Percentiles rank a stretch among this genome's conserved stretches.
Conservation (phyloP, 331 rosid species). For the Spiraea crenata region DNA sequence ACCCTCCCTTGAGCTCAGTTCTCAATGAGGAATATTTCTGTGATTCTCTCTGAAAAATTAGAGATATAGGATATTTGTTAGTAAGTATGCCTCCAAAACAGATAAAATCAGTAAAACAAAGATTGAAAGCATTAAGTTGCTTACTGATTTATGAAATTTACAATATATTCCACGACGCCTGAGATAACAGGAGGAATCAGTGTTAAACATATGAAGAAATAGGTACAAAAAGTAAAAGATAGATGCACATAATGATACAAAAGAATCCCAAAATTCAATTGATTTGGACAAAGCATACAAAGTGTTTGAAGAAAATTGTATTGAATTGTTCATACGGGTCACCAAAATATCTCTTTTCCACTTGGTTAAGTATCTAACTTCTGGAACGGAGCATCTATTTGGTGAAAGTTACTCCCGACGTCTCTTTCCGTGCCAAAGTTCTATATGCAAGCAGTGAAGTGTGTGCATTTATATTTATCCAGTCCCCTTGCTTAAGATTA, state of each 20-base stretch:
- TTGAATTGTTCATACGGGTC: not conserved
- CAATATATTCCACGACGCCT: constrained; percentile 75
- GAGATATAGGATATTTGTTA: constrained; percentile 9
- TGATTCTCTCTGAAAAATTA: constrained; percentile 57
- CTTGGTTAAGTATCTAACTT: not conserved
- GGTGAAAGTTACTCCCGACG: not conserved
- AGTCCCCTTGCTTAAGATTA: not conserved
- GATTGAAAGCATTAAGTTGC: constrained; percentile 23
- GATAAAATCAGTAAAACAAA: constrained; percentile 24
- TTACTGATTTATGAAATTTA: constrained; percentile 82
- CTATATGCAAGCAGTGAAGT: not conserved
- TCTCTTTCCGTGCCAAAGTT: not conserved
- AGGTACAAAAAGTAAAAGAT: constrained; percentile 4
- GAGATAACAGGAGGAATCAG: constrained; percentile 36
- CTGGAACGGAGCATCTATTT: not conserved
- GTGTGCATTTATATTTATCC: no score
- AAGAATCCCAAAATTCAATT: not conserved
- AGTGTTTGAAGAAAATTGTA: not conserved
- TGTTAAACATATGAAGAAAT: constrained; percentile 24
- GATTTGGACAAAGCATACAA: not conserved
- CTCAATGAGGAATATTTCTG: constrained; percentile 66
- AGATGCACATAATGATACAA: not conserved
- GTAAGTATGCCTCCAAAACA: constrained; percentile 7
- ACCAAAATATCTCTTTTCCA: not conserved
- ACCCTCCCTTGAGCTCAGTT: constrained; percentile 96